Conservation (phyloP, 2,329 filamentous ascomycete species). For the Talaromyces rugulosus region DNA sequence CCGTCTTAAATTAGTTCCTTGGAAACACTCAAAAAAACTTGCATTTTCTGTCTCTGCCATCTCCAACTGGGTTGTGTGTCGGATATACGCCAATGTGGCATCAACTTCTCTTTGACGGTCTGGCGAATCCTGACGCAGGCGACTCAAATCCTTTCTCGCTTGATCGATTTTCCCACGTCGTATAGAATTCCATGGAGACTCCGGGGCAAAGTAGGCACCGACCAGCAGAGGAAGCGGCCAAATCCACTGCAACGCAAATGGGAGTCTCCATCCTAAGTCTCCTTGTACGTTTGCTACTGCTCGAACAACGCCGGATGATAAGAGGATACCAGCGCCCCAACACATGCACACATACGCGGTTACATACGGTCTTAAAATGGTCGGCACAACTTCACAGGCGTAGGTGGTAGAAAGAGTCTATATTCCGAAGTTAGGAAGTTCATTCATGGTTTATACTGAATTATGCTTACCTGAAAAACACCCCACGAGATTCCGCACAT, state of each 20-base stretch:
- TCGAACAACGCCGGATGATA: constrained; percentile 49
- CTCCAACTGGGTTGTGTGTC: constrained; percentile 79
- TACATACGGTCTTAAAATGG: constrained; percentile 41
- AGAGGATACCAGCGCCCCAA: constrained; percentile 47
- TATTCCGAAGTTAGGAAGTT: constrained; percentile 38
- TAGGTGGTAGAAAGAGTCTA: constrained; percentile 47
- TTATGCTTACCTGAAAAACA: constrained; percentile 5
- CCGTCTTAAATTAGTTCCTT: constrained; percentile 68
- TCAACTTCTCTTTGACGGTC: constrained; percentile 74
- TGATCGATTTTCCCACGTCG: constrained; percentile 42
- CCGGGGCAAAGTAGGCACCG: constrained; percentile 45
- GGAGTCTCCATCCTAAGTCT: constrained; percentile 50
- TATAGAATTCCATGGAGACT: constrained; percentile 52
- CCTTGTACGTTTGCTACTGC: constrained; percentile 43
- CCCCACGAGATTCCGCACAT: constrained; percentile 36
- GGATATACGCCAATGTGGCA: constrained; percentile 50
- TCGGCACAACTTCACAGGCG: constrained; percentile 43
- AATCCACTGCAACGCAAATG: constrained; percentile 51
- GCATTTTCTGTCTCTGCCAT: constrained; percentile 69
- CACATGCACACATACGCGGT: constrained; percentile 46
- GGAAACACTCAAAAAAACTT: constrained; percentile 79
- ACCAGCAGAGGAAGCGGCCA: constrained; percentile 49
- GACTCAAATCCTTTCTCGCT: constrained; percentile 39
- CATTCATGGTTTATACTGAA: neutral
- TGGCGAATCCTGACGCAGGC: constrained; percentile 41